phyloP scores from a whole-genome alignment of 176 grass and related monocot species.

The Eremochloa ophiuroides region DNA sequence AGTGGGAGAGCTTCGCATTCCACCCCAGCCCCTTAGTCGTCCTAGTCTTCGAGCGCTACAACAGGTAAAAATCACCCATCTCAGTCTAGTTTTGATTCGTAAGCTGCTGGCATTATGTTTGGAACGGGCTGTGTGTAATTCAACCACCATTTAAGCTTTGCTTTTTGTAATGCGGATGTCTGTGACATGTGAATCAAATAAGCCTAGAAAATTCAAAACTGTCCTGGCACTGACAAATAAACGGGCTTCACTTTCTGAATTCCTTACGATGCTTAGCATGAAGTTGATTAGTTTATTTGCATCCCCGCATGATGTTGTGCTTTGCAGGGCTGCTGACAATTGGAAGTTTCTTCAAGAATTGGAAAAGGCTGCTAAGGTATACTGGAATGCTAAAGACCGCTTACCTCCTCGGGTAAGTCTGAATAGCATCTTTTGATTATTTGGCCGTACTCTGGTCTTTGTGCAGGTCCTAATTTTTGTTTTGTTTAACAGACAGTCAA shows the following conservation, averaged over 20 bases:
- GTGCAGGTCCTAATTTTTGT: slow-evolving; percentile 6
- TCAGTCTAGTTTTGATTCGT: background rate
- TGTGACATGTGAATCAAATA: background rate
- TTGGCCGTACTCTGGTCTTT: background rate
- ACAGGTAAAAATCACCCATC: slow-evolving; percentile 32
- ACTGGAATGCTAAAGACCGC: slow-evolving; percentile 83
- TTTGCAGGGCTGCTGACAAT: slow-evolving; percentile 72
- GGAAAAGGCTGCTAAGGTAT: slow-evolving; percentile 85
- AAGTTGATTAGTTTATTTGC: background rate
- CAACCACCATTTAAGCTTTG: background rate
- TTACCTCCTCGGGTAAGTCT: slow-evolving; percentile 69
- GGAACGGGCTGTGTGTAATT: background rate
- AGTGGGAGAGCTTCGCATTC: slow-evolving; percentile 96
- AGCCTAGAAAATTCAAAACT: background rate
- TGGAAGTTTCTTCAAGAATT: slow-evolving; percentile 90
- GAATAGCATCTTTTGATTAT: slow-evolving; percentile 1
- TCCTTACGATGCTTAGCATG: background rate
- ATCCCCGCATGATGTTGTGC: background rate
- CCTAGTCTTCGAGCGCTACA: slow-evolving; percentile 87
- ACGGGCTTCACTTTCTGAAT: background rate
- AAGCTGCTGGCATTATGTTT: background rate
- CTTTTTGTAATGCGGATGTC: background rate
- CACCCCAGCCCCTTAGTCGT: slow-evolving; percentile 88
- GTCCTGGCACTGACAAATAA: background rate
- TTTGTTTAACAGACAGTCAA: slow-evolving; percentile 77